Evolutionary conservation across 176 grass and related monocot genomes (phyloP).

Genomic region (Eleusine coracana): DNA sequence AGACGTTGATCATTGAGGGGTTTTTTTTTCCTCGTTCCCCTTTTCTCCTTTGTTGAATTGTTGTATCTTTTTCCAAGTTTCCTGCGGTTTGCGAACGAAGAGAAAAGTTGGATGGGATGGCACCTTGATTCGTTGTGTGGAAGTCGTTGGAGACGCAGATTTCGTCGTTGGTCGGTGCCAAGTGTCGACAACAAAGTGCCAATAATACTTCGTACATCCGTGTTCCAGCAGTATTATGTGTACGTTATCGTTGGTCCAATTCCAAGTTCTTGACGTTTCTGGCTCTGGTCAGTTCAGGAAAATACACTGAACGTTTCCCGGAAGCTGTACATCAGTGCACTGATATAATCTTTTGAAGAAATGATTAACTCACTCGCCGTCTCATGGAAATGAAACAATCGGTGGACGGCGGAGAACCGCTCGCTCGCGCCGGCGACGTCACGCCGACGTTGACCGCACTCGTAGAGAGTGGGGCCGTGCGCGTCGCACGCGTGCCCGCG

Average conservation of each 20-base stretch:
- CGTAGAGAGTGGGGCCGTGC: conserved; percentile 3
- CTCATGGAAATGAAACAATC: neutral
- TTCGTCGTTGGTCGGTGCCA: neutral
- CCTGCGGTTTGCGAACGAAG: neutral
- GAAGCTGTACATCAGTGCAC: neutral
- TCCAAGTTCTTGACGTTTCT: neutral
- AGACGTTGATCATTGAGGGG: conserved; percentile 40
- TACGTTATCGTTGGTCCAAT: neutral
- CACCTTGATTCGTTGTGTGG: neutral
- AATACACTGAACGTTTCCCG: neutral
- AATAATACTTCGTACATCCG: too few relatives aligned
- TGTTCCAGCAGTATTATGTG: neutral
- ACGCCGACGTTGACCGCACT: conserved; percentile 52
- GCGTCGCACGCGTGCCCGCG: conserved; percentile 48
- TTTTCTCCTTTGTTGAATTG: neutral
- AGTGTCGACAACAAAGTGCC: neutral
- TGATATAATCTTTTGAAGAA: neutral
- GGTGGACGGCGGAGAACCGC: neutral
- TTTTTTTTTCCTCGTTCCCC: neutral
- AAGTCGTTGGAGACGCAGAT: neutral
- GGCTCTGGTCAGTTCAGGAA: neutral
- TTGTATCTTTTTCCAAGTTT: conserved; percentile 29
- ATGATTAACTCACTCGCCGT: neutral
- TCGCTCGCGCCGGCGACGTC: conserved; percentile 18
- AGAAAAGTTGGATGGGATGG: neutral